Percentiles rank a stretch among this genome's conserved stretches.
Evolutionary conservation across 202 grass and related monocot species (phyloP).

Genomic region (Carex sylvatica): DNA sequence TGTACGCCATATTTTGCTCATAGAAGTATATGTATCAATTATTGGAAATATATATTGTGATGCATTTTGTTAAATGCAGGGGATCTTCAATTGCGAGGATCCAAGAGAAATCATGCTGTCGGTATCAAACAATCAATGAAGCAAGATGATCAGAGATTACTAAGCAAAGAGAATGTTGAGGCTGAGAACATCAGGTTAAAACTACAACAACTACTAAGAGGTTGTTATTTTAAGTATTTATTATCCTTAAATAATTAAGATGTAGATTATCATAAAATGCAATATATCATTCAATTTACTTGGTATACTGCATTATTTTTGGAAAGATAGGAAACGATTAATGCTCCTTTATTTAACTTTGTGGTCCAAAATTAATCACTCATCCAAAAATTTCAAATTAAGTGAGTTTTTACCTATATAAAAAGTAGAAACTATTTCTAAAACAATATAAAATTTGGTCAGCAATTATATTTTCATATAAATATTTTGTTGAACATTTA

Average conservation of each 20-base stretch:
- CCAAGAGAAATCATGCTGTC: neutral
- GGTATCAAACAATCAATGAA: neutral
- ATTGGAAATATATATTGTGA: neutral
- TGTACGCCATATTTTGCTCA: neutral
- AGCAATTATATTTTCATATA: too few relatives aligned
- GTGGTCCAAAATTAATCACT: too few relatives aligned
- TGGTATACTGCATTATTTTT: too few relatives aligned
- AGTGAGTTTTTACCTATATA: too few relatives aligned
- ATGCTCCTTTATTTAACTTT: too few relatives aligned
- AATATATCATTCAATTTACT: too few relatives aligned
- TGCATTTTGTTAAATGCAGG: constrained; percentile 22
- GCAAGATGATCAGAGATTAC: neutral
- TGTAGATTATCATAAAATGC: too few relatives aligned
- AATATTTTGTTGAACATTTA: too few relatives aligned
- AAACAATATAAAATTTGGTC: too few relatives aligned
- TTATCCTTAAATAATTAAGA: neutral
- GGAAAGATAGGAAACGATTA: too few relatives aligned
- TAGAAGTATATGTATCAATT: neutral
- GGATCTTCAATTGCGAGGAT: constrained; percentile 10
- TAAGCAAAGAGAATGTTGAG: constrained; percentile 1
- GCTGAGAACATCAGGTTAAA: neutral
- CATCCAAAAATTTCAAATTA: too few relatives aligned
- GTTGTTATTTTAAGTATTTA: neutral
- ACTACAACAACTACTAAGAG: constrained; percentile 17
- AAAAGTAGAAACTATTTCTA: too few relatives aligned